These are phyloP conservation scores for Euphrasia arctica DNA, from an alignment of 305 asterid species.

Conservation along the genomic window DNA sequence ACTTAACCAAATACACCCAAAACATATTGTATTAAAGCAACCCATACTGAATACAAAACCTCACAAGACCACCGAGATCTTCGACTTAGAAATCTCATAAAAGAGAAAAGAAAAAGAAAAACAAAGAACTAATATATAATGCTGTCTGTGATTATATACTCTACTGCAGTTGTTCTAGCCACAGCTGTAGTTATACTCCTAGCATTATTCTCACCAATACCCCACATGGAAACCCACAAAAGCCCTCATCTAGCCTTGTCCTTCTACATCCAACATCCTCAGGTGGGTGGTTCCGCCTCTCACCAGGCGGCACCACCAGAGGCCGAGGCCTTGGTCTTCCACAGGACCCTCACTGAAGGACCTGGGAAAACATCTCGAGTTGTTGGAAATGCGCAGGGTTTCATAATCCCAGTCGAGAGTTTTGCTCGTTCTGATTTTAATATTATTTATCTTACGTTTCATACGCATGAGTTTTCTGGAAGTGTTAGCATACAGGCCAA, in stretches of 20 bases:
- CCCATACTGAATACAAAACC: slow-evolving; percentile 1
- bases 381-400: slow-evolving; percentile 79
- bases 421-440: slow-evolving; percentile 70
- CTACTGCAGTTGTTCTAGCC: slow-evolving; percentile 63
- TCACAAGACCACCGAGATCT: too few species aligned
- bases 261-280: slow-evolving; percentile 69
- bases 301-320: slow-evolving; percentile 29
- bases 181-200: slow-evolving; percentile 56
- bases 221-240: slow-evolving; percentile 30
- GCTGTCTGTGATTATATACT: slow-evolving; percentile 58
- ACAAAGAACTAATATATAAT: slow-evolving; percentile 25
- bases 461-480: slow-evolving; percentile 46
- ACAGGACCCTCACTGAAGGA: slow-evolving; percentile 59
- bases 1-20: slow-evolving; percentile 40
- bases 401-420: slow-evolving; percentile 63
- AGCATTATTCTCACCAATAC: slow-evolving; percentile 62
- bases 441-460: slow-evolving; percentile 63
- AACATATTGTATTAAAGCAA: slow-evolving; percentile 29
- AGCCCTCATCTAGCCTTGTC: slow-evolving; percentile 41
- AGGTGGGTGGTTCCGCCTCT: slow-evolving; percentile 19
- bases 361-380: slow-evolving; percentile 55
- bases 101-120: not conserved
- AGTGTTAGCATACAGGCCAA: slow-evolving; percentile 62
- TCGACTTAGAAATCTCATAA: too few species aligned
- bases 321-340: slow-evolving; percentile 60